A percentile compares a stretch with the other conserved stretches of the same genome.
These are phyloP conservation scores for Dictyostelium intermedium DNA, from an alignment of 78 protist species.

Conservation along the genomic window DNA sequence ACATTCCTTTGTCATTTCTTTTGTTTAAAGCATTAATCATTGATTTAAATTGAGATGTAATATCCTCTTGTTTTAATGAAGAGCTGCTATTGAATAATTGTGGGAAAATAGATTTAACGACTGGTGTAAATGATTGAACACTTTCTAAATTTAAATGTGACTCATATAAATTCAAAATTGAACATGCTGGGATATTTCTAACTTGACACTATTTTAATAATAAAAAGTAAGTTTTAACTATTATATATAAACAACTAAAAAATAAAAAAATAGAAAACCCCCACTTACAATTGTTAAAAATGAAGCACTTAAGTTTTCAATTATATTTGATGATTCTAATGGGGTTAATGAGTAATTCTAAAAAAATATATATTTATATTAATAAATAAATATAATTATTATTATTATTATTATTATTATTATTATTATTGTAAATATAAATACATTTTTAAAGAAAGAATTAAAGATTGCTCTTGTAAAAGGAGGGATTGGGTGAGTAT, in stretches of 20 bases:
- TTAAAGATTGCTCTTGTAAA: slow-evolving; percentile 32
- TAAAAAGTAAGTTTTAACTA: not conserved
- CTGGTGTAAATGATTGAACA: not conserved
- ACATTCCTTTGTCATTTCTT: slow-evolving; percentile 65
- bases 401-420: not conserved
- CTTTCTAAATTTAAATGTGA: slow-evolving; percentile 19
- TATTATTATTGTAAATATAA: not conserved
- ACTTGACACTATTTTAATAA: slow-evolving; percentile 25
- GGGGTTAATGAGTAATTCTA: slow-evolving; percentile 13
- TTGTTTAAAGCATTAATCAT: slow-evolving; percentile 1
- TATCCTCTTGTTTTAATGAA: not conserved
- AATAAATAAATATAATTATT: not conserved
- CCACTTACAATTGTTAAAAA: slow-evolving; percentile 45
- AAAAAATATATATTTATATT: too few species aligned
- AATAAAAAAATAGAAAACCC: not conserved
- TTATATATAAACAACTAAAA: not conserved
- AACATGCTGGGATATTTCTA: not conserved
- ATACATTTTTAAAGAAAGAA: not conserved
- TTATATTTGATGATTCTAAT: slow-evolving; percentile 64
- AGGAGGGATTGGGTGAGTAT: slow-evolving; percentile 55
- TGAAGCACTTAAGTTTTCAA: slow-evolving; percentile 41
- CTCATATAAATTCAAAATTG: slow-evolving; percentile 41
- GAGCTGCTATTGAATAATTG: not conserved
- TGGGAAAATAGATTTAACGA: slow-evolving; percentile 5
- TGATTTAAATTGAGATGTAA: not conserved